Evolutionary conservation across 441 rosid genomes (phyloP), one percentile per base, ranked within the genome.

Genomic region (Populus hybrid): DNA sequence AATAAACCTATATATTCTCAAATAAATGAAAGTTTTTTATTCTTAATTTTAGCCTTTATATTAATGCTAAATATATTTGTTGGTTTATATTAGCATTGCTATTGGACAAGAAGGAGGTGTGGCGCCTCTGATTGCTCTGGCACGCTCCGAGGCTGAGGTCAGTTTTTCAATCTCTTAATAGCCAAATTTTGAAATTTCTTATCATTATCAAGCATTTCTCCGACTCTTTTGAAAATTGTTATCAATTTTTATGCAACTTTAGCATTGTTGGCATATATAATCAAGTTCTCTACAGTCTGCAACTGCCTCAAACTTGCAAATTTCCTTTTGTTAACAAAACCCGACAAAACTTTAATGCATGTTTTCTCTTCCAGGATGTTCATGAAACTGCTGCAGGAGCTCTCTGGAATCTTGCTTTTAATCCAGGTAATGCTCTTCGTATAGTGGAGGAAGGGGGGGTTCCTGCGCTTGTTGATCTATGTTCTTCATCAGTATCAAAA

Each of bases 301-400:
- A 19, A 42, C 14, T 72, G 18, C 71, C 28, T 46, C 8, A 50
- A 66, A 78, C 57, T 36, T 38, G 9, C 21, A 71, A 63, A 8
- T 53, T 21, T 36, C 50, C 72, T 26, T 30, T 67, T 35, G 11
- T 38, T 38, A 57, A 34, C 78, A 12, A 72, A 70, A 40, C 68
- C 8, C 69, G 23, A 78, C 28, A 71, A 59, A 35, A 70, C 69
- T 74, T 75, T 16, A 32, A 4, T 79, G 38, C n/a, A 23, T 77
- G 32, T 24, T 35, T 57, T 72, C 75, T 40, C 83, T 75, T 81
- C 65, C 87, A 95, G 98, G 99, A 92, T 90, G 99, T 95, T 82
- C 99, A 95, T 85, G 99, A 95, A 84, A 94, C 98, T 40, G 99
- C 99, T 10, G 97, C 95, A 9, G 99, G 99, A 70, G 99, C 99